A percentile compares a stretch with the other conserved stretches of the same genome.
phyloP scores from a whole-genome alignment of 202 grass and related monocot genomes.

The Eragrostis tef region DNA sequence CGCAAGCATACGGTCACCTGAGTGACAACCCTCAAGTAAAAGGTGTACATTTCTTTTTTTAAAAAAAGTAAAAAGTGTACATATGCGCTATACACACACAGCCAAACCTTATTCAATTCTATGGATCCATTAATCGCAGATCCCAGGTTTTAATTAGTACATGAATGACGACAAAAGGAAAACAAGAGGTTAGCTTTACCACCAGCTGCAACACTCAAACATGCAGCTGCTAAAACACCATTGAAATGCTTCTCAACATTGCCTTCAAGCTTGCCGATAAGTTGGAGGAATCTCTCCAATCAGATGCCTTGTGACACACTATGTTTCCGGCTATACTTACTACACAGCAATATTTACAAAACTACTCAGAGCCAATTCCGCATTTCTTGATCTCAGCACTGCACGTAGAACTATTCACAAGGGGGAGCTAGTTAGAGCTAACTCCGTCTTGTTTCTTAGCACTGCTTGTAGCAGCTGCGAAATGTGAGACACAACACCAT shows the following conservation, averaged over 20 bases:
- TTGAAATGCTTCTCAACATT: slow-evolving; percentile 2
- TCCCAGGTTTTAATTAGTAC: slow-evolving; percentile 21
- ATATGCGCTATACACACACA: background rate
- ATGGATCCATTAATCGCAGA: slow-evolving; percentile 13
- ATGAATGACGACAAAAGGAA: background rate
- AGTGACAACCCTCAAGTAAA: slow-evolving; percentile 5
- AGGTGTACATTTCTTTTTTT: background rate
- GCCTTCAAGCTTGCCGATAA: background rate
- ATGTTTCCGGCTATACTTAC: slow-evolving; percentile 14
- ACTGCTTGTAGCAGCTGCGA: background rate
- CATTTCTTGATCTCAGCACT: background rate
- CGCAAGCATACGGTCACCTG: background rate
- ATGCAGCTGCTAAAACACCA: slow-evolving; percentile 13
- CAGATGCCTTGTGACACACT: background rate
- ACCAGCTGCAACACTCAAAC: slow-evolving; percentile 20
- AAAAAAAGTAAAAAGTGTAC: slow-evolving; percentile 7
- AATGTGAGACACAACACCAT: background rate
- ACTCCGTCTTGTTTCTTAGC: background rate
- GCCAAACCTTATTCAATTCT: background rate
- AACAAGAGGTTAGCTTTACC: slow-evolving; percentile 23
- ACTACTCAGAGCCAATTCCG: background rate
- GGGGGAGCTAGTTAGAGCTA: background rate
- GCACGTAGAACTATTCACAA: slow-evolving; percentile 25
- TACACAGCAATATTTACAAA: background rate
- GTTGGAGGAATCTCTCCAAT: slow-evolving; percentile 4